These are phyloP conservation scores for Penicillium flavigenum DNA, from an alignment of 495 filamentous ascomycete genomes.

Conservation along the genomic window DNA sequence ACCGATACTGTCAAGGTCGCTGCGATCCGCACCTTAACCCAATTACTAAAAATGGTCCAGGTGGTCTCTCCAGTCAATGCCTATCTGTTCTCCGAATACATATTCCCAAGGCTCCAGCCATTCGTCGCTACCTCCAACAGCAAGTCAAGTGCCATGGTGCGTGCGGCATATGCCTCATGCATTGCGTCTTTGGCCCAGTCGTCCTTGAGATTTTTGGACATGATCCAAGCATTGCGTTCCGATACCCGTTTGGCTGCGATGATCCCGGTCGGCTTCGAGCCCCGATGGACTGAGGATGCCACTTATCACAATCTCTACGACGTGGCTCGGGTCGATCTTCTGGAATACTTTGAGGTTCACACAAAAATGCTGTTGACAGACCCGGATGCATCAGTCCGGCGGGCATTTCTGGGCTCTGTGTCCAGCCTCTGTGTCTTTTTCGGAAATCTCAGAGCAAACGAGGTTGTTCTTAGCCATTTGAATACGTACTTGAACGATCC, in stretches of 20 bases:
- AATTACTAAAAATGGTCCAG: constrained; percentile 81
- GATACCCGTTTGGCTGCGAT: constrained; percentile 77
- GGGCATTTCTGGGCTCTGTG: constrained; percentile 92
- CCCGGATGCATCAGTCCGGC: constrained; percentile 78
- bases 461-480: constrained; percentile 90
- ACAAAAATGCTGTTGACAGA: constrained; percentile 90
- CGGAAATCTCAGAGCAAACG: constrained; percentile 81
- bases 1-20: constrained; percentile 79
- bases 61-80: constrained; percentile 93
- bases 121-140: constrained; percentile 59
- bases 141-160: constrained; percentile 65
- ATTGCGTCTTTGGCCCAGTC: constrained; percentile 90
- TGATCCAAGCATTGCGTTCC: constrained; percentile 82
- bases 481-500: constrained; percentile 97
- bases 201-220: constrained; percentile 79
- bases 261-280: constrained; percentile 64
- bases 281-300: constrained; percentile 65
- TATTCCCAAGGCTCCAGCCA: constrained; percentile 76
- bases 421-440: constrained; percentile 94
- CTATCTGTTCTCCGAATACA: constrained; percentile 92
- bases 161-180: constrained; percentile 89
- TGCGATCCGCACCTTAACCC: constrained; percentile 80
- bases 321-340: constrained; percentile 70
- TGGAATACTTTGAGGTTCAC: constrained; percentile 78
- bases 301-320: constrained; percentile 83